Evolutionary conservation across 23 red algal species (phyloP), one percentile per base, ranked within the genome.

Genomic region (Cyanidium caldarium): DNA sequence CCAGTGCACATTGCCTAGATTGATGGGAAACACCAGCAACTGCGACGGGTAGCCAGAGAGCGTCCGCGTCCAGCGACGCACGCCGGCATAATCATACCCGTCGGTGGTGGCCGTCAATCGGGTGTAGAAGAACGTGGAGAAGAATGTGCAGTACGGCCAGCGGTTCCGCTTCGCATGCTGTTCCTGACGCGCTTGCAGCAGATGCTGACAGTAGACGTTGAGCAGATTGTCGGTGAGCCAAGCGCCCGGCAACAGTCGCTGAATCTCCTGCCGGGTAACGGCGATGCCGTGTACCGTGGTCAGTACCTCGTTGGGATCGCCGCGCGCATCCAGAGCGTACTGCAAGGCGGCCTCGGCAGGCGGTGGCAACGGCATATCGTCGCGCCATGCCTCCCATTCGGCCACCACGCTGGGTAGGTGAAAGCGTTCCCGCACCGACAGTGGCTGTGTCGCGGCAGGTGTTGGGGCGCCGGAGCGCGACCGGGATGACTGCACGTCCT

Each of bases 141-240:
- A 45, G 2, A 98, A 67, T 17, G 73, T 38, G 46, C 67, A 81
- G 26, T 57, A 56, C 0, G 29, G 79, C 72, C 19, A 37, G 44
- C 30, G 77, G 77, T 19, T 51, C 31, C 2, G 66, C 66, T 67
- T 67, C 30, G 17, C 61, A 44, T 42, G 25, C 44, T 16, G 40
- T 20, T 77, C 38, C 38, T 70, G 42, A 3, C 92, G 46, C 43
- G 68, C 70, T 15, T 61, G 38, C 14, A 98, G 58, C 45, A 98
- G 30, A 61, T 25, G 51, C 14, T 70, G 68, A 66, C 81, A 83
- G 37, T 88, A 98, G 5, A 68, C 73, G 61, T 98, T 98, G 37
- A 98, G 80, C 29, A 98, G 67, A 38, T 87, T 83, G 56, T 98
- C 92, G 57, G 84, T 98, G 34, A 98, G 69, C 92, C 92, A 98